These are phyloP conservation scores for Debaryomyces fabryi DNA, from an alignment of 1,139 yeast genomes.

Conservation along the genomic window DNA sequence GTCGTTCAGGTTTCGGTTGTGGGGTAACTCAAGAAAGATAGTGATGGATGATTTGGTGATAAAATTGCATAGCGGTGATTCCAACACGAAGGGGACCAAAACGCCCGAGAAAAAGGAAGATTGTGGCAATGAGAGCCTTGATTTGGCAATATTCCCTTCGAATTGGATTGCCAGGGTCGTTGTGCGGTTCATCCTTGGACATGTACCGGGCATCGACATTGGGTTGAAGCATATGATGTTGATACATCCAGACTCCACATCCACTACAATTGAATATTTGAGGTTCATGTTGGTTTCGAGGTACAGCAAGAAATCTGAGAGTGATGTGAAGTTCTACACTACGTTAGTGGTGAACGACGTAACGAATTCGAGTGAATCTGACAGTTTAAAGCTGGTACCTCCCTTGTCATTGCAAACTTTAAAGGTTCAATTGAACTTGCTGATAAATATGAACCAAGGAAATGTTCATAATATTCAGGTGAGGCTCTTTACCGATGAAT, in stretches of 20 bases:
- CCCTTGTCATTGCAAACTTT: slow-evolving; percentile 23
- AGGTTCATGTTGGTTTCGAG: slow-evolving; percentile 25
- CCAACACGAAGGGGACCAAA: background rate
- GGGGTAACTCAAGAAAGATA: slow-evolving; percentile 43
- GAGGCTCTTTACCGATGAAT: slow-evolving; percentile 31
- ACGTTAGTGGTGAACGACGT: slow-evolving; percentile 19
- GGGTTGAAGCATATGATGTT: slow-evolving; percentile 30
- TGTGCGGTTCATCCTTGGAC: slow-evolving; percentile 20
- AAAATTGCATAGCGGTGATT: slow-evolving; percentile 6
- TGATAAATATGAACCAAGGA: slow-evolving; percentile 25
- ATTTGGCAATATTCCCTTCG: slow-evolving; percentile 22
- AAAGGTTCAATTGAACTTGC: slow-evolving; percentile 26
- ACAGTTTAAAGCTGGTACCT: slow-evolving; percentile 12
- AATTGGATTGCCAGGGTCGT: slow-evolving; percentile 16
- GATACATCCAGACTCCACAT: slow-evolving; percentile 12
- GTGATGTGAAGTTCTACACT: slow-evolving; percentile 25
- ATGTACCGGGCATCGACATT: slow-evolving; percentile 30
- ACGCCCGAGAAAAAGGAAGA: background rate
- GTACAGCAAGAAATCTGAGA: slow-evolving; percentile 20
- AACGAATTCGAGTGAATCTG: slow-evolving; percentile 9
- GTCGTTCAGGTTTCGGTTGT: slow-evolving; percentile 37
- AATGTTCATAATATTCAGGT: slow-evolving; percentile 21
- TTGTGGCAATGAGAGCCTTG: background rate
- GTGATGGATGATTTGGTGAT: slow-evolving; percentile 32
- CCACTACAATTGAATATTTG: slow-evolving; percentile 26